Evolutionary conservation across 345 rosid species (phyloP).

Genomic region (Eucalyptus brandiana): DNA sequence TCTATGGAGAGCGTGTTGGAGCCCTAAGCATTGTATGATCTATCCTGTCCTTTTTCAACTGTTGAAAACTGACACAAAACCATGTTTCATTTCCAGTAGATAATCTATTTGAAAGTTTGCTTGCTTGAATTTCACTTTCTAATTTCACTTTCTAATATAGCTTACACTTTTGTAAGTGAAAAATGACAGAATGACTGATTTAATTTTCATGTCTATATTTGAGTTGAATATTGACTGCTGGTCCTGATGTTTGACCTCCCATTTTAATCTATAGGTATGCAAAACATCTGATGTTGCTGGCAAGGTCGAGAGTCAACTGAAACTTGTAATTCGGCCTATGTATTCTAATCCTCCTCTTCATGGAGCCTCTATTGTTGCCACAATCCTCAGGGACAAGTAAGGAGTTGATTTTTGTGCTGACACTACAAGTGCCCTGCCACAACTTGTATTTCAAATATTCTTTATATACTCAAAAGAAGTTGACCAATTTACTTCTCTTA

Average conservation of each 20-base stretch:
- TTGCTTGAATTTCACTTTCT: background rate
- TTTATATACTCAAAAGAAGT: background rate
- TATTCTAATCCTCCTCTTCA: conserved; percentile 88
- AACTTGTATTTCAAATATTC: background rate
- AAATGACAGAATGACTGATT: background rate
- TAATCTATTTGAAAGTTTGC: background rate
- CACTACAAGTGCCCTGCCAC: background rate
- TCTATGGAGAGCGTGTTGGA: conserved; percentile 92
- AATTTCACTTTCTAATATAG: background rate
- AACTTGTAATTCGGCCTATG: conserved; percentile 88
- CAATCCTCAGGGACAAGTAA: conserved; percentile 62
- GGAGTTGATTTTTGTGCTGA: background rate
- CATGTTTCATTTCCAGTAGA: background rate
- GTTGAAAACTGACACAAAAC: background rate
- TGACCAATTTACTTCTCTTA: background rate
- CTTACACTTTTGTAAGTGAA: background rate
- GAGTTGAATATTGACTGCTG: background rate
- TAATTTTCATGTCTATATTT: background rate
- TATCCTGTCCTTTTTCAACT: background rate
- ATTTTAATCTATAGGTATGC: conserved; percentile 42
- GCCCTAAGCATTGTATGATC: conserved; percentile 90
- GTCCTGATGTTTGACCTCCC: background rate
- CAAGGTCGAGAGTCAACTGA: conserved; percentile 77
- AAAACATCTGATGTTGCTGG: conserved; percentile 72
- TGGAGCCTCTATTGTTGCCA: conserved; percentile 81